Percentiles rank a stretch among this genome's conserved stretches.
phyloP scores from a whole-genome alignment of 2,329 filamentous ascomycete species.

The Canariomyces notabilis region DNA sequence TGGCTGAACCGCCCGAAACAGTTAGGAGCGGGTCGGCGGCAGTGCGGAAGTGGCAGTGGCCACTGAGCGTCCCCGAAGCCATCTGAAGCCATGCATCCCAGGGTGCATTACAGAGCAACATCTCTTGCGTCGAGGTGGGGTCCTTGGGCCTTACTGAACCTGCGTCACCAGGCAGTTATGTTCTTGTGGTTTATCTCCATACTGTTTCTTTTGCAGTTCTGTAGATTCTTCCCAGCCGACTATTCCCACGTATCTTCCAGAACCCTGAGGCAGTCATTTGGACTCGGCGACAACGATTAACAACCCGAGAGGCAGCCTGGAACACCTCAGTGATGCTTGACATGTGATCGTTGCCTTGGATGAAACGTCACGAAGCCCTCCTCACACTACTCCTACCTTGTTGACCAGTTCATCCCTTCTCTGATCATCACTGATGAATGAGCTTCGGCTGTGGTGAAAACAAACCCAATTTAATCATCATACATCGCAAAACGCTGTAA shows the following conservation, averaged over 20 bases:
- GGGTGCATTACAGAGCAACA: too few species aligned
- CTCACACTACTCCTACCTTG: too few species aligned
- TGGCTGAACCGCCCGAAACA: conserved; percentile 22
- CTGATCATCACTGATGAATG: neutral
- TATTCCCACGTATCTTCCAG: neutral
- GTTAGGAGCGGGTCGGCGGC: conserved; percentile 19
- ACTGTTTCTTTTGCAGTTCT: neutral
- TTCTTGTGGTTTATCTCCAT: neutral
- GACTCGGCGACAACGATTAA: neutral
- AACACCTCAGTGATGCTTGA: neutral
- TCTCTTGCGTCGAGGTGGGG: neutral
- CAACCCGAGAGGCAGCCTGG: neutral
- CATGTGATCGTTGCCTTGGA: neutral
- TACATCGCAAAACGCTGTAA: neutral
- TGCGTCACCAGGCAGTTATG: neutral
- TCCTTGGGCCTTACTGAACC: neutral
- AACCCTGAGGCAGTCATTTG: neutral
- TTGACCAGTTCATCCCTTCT: neutral
- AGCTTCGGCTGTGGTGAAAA: neutral
- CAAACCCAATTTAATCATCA: neutral
- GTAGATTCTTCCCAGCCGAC: neutral
- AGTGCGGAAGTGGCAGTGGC: conserved; percentile 10
- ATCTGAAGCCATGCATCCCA: neutral
- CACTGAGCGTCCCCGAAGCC: conserved; percentile 5
- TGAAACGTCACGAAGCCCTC: neutral